These are phyloP conservation scores for Ziziphus jujuba DNA, from an alignment of 306 rosid genomes.

Conservation along the genomic window DNA sequence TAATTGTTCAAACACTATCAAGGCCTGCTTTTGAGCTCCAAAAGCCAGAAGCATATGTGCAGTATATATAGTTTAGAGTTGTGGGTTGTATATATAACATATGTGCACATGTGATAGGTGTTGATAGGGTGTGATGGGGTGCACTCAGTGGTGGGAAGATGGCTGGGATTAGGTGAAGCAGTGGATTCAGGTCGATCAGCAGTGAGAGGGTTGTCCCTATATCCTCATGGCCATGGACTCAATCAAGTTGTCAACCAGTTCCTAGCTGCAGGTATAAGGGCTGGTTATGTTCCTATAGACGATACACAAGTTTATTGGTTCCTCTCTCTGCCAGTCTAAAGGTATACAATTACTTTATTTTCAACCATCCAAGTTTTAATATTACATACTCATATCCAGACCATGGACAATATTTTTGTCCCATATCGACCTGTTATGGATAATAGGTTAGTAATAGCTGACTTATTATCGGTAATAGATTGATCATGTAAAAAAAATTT, in stretches of 20 bases:
- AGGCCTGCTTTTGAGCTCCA: too few species aligned
- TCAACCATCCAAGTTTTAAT: not conserved
- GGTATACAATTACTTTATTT: not conserved
- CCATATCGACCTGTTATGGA: too few species aligned
- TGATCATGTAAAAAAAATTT: too few species aligned
- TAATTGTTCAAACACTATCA: too few species aligned
- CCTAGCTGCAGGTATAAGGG: conserved; percentile 4
- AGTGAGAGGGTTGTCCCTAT: conserved; percentile 15
- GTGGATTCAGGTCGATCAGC: conserved; percentile 24
- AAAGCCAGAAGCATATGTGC: too few species aligned
- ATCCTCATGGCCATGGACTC: conserved; percentile 27
- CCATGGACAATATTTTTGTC: too few species aligned
- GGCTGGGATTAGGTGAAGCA: conserved; percentile 10
- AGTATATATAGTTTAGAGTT: too few species aligned
- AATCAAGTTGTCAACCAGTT: not conserved
- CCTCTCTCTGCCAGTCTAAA: not conserved
- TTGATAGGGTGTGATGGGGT: conserved; percentile 29
- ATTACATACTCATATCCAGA: too few species aligned
- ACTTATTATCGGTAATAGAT: too few species aligned
- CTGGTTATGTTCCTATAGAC: conserved; percentile 19
- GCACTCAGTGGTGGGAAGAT: conserved; percentile 19
- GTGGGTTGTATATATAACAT: too few species aligned
- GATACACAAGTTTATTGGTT: conserved; percentile 22
- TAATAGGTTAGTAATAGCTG: too few species aligned
- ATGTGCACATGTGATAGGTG: conserved; percentile 1